Evolutionary conservation across 2,329 filamentous ascomycete genomes (phyloP).

Genomic region (Cladophialophora psammophila): DNA sequence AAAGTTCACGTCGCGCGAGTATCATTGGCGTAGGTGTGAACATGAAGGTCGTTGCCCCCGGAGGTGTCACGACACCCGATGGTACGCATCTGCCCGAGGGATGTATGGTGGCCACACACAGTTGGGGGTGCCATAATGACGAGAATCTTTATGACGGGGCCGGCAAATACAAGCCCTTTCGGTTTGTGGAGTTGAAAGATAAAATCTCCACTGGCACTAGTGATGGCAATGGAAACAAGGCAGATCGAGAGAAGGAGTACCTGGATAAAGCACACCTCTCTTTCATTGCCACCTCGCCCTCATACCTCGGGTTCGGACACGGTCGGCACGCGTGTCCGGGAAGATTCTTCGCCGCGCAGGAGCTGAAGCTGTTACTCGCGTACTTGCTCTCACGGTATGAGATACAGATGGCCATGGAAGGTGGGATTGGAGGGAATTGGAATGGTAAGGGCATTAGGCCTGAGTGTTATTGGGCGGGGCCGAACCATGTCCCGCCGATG

Average conservation of each 20-base stretch:
- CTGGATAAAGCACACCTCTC: slow-evolving; percentile 17
- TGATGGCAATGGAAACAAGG: neutral
- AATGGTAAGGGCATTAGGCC: slow-evolving; percentile 26
- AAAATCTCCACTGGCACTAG: slow-evolving; percentile 43
- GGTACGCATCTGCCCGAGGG: slow-evolving; percentile 57
- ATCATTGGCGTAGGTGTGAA: slow-evolving; percentile 47
- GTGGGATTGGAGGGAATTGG: slow-evolving; percentile 19
- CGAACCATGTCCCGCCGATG: slow-evolving; percentile 30
- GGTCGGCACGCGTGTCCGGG: slow-evolving; percentile 57
- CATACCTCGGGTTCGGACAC: slow-evolving; percentile 64
- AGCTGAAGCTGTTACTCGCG: slow-evolving; percentile 42
- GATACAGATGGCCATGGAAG: slow-evolving; percentile 32
- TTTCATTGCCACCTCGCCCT: slow-evolving; percentile 62
- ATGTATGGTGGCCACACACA: slow-evolving; percentile 54
- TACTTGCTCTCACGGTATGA: slow-evolving; percentile 46
- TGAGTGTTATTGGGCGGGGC: slow-evolving; percentile 27
- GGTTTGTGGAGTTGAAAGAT: slow-evolving; percentile 52
- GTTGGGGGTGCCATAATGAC: slow-evolving; percentile 58
- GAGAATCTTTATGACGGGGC: slow-evolving; percentile 54
- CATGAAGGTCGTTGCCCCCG: slow-evolving; percentile 40
- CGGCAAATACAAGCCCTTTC: slow-evolving; percentile 57
- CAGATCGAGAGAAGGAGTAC: slow-evolving; percentile 38
- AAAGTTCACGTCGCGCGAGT: slow-evolving; percentile 52
- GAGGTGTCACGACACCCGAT: slow-evolving; percentile 45
- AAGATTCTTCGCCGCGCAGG: slow-evolving; percentile 42